phyloP scores from a whole-genome alignment of 345 rosid species.

The Microthlaspi erraticum region DNA sequence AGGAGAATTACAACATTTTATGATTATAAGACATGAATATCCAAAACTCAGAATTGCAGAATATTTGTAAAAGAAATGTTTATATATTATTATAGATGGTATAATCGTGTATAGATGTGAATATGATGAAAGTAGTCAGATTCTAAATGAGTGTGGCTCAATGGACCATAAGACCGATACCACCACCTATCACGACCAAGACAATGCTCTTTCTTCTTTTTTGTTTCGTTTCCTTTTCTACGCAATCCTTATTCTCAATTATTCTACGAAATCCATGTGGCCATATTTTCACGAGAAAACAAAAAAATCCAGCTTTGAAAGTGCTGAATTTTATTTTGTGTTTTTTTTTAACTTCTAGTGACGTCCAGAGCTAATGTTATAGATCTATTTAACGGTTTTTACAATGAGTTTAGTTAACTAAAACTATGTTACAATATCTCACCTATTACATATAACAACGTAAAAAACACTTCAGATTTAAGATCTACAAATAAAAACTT shows the following conservation, averaged over 20 bases:
- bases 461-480: not conserved
- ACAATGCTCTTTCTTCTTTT: slow-evolving; percentile 29
- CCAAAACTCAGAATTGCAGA: slow-evolving; percentile 24
- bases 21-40: slow-evolving; percentile 41
- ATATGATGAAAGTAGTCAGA: slow-evolving; percentile 32
- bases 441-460: not conserved
- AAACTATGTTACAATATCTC: not conserved
- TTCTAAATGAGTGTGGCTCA: slow-evolving; percentile 38
- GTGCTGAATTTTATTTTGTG: not conserved
- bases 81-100: not conserved
- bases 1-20: not conserved
- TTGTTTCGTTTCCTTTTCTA: slow-evolving; percentile 18
- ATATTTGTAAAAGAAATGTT: slow-evolving; percentile 8
- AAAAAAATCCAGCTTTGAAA: not conserved
- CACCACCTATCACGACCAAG: slow-evolving; percentile 33
- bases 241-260: slow-evolving; percentile 34
- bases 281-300: not conserved
- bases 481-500: not conserved
- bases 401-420: not conserved
- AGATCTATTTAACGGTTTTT: not conserved
- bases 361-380: not conserved
- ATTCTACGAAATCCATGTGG: slow-evolving; percentile 22
- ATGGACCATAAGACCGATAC: slow-evolving; percentile 41
- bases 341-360: too few relatives aligned
- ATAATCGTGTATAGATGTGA: slow-evolving; percentile 32